Conservation (phyloP, 2,329 filamentous ascomycete species). For the Drechslerella dactyloides region DNA sequence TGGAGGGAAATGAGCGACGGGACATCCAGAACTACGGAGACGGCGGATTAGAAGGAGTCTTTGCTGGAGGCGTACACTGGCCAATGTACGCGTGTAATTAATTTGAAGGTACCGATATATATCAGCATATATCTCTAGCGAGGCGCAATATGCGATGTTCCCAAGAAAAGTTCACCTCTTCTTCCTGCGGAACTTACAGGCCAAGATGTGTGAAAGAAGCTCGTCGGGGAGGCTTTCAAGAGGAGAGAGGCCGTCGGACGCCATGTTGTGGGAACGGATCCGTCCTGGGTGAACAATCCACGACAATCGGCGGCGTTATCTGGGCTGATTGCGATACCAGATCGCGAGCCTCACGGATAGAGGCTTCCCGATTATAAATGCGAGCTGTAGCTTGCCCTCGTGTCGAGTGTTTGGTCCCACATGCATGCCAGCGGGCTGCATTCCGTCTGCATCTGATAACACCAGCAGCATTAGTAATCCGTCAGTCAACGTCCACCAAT, state of each 20-base stretch:
- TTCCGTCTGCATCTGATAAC: not conserved
- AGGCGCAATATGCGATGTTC: not conserved
- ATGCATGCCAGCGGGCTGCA: not conserved
- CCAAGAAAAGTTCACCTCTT: not conserved
- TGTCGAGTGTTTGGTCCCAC: not conserved
- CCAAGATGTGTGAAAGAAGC: conserved; percentile 34
- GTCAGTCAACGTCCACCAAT: not conserved
- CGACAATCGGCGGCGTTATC: too few relatives aligned
- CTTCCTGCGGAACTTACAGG: conserved; percentile 29
- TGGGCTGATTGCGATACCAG: too few relatives aligned
- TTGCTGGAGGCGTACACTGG: not conserved
- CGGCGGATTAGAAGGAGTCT: not conserved
- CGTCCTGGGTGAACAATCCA: too few relatives aligned
- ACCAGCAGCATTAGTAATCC: not conserved
- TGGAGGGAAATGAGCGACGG: conserved; percentile 33
- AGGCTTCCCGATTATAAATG: not conserved
- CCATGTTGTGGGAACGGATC: conserved; percentile 5
- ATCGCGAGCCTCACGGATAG: too few relatives aligned
- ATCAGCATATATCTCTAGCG: not conserved
- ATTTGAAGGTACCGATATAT: not conserved
- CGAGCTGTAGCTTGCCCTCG: not conserved
- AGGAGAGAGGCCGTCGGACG: conserved; percentile 17
- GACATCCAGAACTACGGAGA: conserved; percentile 32
- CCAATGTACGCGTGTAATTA: not conserved
- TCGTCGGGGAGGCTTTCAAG: conserved; percentile 42